Evolutionary conservation across 2,329 filamentous ascomycete genomes (phyloP), one percentile per base, ranked within the genome.

Genomic region (Seiridium cupressi): DNA sequence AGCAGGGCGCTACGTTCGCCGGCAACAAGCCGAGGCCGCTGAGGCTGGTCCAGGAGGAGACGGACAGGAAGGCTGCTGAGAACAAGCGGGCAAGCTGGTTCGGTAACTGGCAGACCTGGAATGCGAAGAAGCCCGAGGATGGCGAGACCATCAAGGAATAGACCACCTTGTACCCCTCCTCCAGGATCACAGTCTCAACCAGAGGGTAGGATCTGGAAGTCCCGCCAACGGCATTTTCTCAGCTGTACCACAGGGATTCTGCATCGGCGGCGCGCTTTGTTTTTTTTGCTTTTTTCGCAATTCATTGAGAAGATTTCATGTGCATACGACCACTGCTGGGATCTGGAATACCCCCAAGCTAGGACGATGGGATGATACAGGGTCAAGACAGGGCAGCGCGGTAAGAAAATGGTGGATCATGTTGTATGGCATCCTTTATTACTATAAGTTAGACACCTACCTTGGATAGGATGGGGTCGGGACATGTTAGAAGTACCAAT

Each of bases 11-110:
- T 44, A 86, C 83, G 1, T 85, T 84, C 59, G 84, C 84, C 3
- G 86, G 86, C 49, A 89, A 88, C 69, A 95, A 95, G 75, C 88
- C 96, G 61, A 85, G 93, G 42, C 94, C 94, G 5, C 79, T 99
- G 65, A 84, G 94, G 13, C 82, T 99, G 36, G 93, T 98, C 51
- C 91, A 95, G 75, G 92, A 96, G 77, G 89, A 89, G 65, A 73
- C 76, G 31, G 84, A 85, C 55, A 49, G 44, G 44, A 58, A 58
- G 55, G 80, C 81, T 67, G 72, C 73, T 26, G 74, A 79, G 57
- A 83, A 82, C 68, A 89, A 89, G 77, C 78, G 87, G 53, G 78
- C 80, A 26, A 89, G 85, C 72, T 89, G 87, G 87, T 82, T 88
- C 60, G 85, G 85, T 10, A 38, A 38, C 49, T 88, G 86, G 85